Evolutionary conservation across 805 yeast genomes (phyloP), one percentile per base, ranked within the genome.

Genomic region (Lipomyces spencermartinsiae): DNA sequence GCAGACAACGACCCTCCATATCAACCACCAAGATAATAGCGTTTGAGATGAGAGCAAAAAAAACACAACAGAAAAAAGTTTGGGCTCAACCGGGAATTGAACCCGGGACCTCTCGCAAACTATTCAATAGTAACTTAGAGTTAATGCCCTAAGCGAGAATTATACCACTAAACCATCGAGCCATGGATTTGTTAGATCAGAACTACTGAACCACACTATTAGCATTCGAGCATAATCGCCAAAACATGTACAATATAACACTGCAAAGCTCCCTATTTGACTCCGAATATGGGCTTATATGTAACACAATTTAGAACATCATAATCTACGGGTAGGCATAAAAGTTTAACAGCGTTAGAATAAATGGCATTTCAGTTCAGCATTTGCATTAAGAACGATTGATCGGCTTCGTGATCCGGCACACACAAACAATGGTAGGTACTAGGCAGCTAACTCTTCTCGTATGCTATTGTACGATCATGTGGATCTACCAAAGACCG

Each of bases 81-180:
- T 53, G 78, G 78, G 78, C 78, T 76, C 78, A 74, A 76, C 78
- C 78, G 78, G 78, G 78, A 75, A 75, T 75, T 75, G 78, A 75
- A 75, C 78, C 78, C 78, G 78, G 78, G 78, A 75, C 78, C 78
- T 75, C 78, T 75, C 78, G 78, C 78, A 75, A 69, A 62, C 69
- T 71, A 31, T 25, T 22, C 1, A 53, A 68, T 54, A 43, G 49
- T 14, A 59, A 74, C 77, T 75, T 71, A 75, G 74, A 66, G 76
- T 73, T 33, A 39, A 62, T 57, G 69, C 78, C 78, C 78, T 75
- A 75, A 75, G 78, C 78, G 78, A 75, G 78, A 75, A 75, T 75
- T 75, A 75, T 75, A 75, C 78, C 78, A 75, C 78, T 75, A 75
- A 75, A 75, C 78, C 78, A 75, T 76, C 78, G 78, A 76, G 78